Base-by-base conservation (phyloP, 2,329 filamentous ascomycete genomes). In the Epichloe brachyelytri region DNA sequence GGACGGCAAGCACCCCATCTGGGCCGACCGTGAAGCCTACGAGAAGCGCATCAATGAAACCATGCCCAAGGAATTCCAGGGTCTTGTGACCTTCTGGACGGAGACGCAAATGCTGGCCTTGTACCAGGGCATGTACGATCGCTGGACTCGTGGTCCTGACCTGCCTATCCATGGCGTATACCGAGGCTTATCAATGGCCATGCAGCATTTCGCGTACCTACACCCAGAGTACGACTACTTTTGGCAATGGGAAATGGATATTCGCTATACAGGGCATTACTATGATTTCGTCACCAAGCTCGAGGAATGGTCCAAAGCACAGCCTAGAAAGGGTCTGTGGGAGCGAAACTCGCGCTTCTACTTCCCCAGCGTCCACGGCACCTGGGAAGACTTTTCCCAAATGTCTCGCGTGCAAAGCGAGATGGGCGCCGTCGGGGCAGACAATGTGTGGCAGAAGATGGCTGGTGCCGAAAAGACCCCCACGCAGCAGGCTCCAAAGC, bases 181-280 rank as follows among this genome's bases (percentile, higher is more conserved):
- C 69, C 85, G 93, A 49, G 90, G 88, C 50, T 80, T 93, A 10
- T 88, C 89, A 60, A 95, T 97, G 88, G 88, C 90, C 0, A 83
- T 97, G 72, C 90, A 96, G 62, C 86, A 91, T 66, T 97, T 97
- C 64, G 87, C 90, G 5, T 82, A 90, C 62, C 78, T 81, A 60
- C 89, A 95, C 66, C 86, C 87, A 1, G 89, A 95, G 65, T 95
- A 90, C 62, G 88, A 94, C 46, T 87, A 82, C 68, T 88, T 89
- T 67, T 95, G 89, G 89, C 87, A 95, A 58, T 94, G 89, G 87
- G 89, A 95, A 66, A 91, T 95, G 83, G 89, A 95, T 61, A 81
- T 90, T 43, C 83, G 88, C 33, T 95, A 94, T 65, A 93, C 86
- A 0, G 88, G 89, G 37, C 88, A 95, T 67, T 91, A 86, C 71